These are phyloP conservation scores for Plantago elongata DNA, from an alignment of 257 asterid genomes.

Conservation along the genomic window DNA sequence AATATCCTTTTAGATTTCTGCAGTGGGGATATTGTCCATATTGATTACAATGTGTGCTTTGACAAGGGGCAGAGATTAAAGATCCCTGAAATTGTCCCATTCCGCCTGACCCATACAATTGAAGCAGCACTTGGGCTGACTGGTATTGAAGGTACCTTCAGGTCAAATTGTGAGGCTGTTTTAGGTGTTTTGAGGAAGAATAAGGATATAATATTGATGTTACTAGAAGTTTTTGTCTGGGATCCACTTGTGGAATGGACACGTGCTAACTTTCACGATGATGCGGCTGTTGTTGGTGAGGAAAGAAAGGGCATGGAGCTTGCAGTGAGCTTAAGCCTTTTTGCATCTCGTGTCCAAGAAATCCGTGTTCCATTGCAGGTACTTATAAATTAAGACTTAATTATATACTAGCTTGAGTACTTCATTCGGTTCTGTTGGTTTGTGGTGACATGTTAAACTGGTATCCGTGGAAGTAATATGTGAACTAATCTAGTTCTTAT, in stretches of 20 bases:
- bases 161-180: constrained; percentile 91
- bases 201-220: constrained; percentile 90
- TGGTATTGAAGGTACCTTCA: constrained; percentile 92
- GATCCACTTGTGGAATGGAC: constrained; percentile 99
- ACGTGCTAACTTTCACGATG: constrained; percentile 96
- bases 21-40: constrained; percentile 90
- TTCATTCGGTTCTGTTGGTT: background rate
- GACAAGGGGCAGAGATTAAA: constrained; percentile 95
- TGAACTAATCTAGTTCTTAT: background rate
- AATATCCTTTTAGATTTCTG: constrained; percentile 90
- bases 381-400: constrained; percentile 18
- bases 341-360: constrained; percentile 98
- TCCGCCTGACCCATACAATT: constrained; percentile 95
- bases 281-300: constrained; percentile 97
- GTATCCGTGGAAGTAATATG: background rate
- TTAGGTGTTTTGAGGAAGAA: constrained; percentile 83
- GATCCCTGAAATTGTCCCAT: constrained; percentile 98
- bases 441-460: background rate
- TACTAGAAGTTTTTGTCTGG: constrained; percentile 93
- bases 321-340: constrained; percentile 95
- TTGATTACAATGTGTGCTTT: constrained; percentile 97
- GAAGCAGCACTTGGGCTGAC: constrained; percentile 95
- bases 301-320: constrained; percentile 99
- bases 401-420: constrained; percentile 5
- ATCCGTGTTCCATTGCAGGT: constrained; percentile 98